Conservation (phyloP, 2,329 filamentous ascomycete species). For the Ophiostoma sp. region DNA sequence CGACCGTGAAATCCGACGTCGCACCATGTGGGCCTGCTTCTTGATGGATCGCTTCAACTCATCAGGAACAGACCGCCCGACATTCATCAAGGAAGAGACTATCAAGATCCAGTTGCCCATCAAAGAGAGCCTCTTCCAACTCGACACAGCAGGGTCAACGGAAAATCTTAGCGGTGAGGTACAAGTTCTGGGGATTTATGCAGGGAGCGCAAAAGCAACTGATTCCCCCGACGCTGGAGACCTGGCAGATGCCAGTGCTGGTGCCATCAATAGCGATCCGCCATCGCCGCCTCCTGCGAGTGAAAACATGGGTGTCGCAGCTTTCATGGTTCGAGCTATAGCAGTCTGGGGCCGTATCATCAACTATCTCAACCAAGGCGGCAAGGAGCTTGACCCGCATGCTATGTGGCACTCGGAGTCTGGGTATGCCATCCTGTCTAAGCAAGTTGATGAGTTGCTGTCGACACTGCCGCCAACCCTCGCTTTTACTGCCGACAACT, state of each 20-base stretch:
- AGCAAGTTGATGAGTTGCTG: conserved; percentile 66
- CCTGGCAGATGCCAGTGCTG: not conserved
- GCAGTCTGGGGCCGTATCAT: conserved; percentile 87
- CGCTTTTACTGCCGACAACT: conserved; percentile 73
- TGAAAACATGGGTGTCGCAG: conserved; percentile 90
- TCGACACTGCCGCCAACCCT: conserved; percentile 63
- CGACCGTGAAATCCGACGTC: conserved; percentile 83
- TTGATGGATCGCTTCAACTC: conserved; percentile 98
- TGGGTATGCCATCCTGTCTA: conserved; percentile 63
- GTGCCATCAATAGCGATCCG: not conserved
- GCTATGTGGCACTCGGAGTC: conserved; percentile 82
- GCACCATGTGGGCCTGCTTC: conserved; percentile 98
- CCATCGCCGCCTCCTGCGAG: conserved; percentile 57
- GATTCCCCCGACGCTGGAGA: not conserved
- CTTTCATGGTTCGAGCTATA: conserved; percentile 80
- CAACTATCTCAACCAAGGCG: conserved; percentile 84
- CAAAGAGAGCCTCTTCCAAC: conserved; percentile 81
- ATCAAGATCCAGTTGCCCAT: conserved; percentile 86
- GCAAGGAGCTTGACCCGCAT: conserved; percentile 69
- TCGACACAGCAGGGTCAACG: conserved; percentile 83
- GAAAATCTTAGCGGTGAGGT: conserved; percentile 66
- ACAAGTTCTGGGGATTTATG: not conserved
- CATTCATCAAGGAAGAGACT: conserved; percentile 84
- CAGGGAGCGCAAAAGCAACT: not conserved
- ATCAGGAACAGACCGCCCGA: conserved; percentile 85